Conservation (phyloP, 306 rosid species). For the Fragaria iinumae region DNA sequence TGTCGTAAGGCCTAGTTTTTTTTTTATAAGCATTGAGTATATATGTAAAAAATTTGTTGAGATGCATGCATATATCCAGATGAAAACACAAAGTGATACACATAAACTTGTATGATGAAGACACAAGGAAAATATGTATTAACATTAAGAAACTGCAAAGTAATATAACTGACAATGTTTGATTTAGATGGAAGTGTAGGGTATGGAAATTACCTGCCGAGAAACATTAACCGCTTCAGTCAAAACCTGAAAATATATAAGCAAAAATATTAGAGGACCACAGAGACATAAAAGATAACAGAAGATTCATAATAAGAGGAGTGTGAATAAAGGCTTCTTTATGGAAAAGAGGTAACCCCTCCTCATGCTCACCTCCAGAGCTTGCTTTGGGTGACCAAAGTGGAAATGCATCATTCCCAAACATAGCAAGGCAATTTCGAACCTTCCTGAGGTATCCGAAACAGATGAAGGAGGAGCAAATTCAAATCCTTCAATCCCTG, state of each 20-base stretch:
- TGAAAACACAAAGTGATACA: background rate
- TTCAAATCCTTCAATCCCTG: constrained; percentile 99
- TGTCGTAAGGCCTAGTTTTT: constrained; percentile 21
- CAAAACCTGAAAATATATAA: constrained; percentile 61
- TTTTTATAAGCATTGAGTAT: background rate
- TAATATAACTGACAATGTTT: background rate
- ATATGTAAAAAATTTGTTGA: constrained; percentile 1
- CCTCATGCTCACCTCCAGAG: constrained; percentile 66
- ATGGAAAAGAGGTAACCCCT: constrained; percentile 16
- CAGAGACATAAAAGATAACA: constrained; percentile 5
- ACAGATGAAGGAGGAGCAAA: constrained; percentile 61
- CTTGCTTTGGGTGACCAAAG: constrained; percentile 92
- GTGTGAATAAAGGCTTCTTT: constrained; percentile 8
- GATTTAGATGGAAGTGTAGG: background rate
- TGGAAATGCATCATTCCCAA: constrained; percentile 97
- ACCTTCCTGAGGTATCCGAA: constrained; percentile 70
- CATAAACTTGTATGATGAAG: background rate
- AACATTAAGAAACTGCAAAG: background rate
- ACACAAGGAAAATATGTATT: background rate
- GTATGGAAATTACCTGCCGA: constrained; percentile 67
- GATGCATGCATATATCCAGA: background rate
- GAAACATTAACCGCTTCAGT: constrained; percentile 92
- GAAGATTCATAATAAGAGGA: constrained; percentile 9
- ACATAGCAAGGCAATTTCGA: constrained; percentile 79
- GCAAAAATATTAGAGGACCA: constrained; percentile 20